Base-by-base conservation (phyloP, 495 filamentous ascomycete genomes). In the Cudoniella acicularis region DNA sequence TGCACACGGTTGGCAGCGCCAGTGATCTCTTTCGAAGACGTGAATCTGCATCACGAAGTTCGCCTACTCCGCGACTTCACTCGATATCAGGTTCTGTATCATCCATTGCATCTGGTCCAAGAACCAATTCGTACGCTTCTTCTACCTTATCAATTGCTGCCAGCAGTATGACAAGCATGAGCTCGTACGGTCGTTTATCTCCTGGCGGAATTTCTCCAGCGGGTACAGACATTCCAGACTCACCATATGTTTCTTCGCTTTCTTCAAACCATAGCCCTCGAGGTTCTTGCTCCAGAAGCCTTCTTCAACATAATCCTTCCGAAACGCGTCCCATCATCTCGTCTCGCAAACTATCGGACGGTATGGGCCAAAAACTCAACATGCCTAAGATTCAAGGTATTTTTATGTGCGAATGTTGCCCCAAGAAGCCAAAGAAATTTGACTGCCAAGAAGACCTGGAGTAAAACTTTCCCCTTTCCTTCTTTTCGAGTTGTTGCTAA, bases 351-450 rank as follows among this genome's bases (percentile, higher is more conserved):
- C 67, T 79, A 18, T 60, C 71, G 4, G 75, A 81, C 22, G 54
- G 69, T 24, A 64, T 72, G 60, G 72, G 68, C 36, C 56, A 65
- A 24, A 66, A 79, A 49, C 75, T 76, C 57, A 61, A 54, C 53
- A 25, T 70, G 41, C 68, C 75, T 11, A 78, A 74, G 22, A 66
- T 77, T 23, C 72, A 76, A 18, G 72, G 76, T 20, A 57, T 86
- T 2, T 91, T 81, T 66, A 94, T 96, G 66, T 98, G 94, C 71
- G 91, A 96, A 65, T 98, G 94, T 70, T 98, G 94, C 75, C 94
- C 92, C 1, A 98, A 98, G 73, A 98, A 98, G 72, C 94, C 94
- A 1, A 97, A 96, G 69, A 97, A 97, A 65, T 98, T 98, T 66
- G 91, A 98, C 58, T 91, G 81, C 3, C 74, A 83, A 62, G 87